Percentiles rank a stretch among this genome's conserved stretches.
Conservation (phyloP, 257 asterid species). For the Nicotiana undulata region DNA sequence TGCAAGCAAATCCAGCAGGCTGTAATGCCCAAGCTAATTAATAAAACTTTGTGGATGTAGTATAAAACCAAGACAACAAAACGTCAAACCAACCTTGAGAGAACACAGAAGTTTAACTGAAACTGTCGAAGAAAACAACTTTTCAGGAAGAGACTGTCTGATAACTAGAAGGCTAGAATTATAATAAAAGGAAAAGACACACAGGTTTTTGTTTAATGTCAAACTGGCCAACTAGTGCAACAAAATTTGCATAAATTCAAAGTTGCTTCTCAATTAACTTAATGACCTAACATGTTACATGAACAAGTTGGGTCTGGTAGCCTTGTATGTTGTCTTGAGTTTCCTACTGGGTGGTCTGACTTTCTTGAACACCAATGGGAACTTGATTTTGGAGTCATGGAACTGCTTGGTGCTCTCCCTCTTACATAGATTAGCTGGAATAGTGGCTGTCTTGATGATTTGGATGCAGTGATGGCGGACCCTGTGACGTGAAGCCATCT, state of each 20-base stretch:
- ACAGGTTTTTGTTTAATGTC: not conserved
- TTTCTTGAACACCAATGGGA: not conserved
- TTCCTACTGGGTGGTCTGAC: conserved; percentile 3
- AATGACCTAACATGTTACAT: conserved; percentile 1
- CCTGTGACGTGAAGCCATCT: conserved; percentile 10
- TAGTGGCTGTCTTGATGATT: conserved; percentile 7
- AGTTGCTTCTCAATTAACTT: not conserved
- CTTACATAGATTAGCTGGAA: conserved; percentile 5
- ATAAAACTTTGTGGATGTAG: too few relatives aligned
- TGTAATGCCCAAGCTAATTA: too few relatives aligned
- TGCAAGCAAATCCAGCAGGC: too few relatives aligned
- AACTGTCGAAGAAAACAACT: not conserved
- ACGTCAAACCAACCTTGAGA: not conserved
- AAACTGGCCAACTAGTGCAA: not conserved
- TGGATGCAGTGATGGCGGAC: conserved; percentile 10
- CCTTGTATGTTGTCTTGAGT: conserved; percentile 7
- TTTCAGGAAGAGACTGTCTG: not conserved
- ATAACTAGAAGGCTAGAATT: not conserved
- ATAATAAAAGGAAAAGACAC: not conserved
- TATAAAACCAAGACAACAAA: not conserved
- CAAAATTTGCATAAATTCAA: not conserved
- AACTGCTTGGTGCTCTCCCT: conserved; percentile 8
- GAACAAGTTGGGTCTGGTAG: conserved; percentile 5
- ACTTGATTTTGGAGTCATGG: conserved; percentile 5
- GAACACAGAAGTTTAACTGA: not conserved